Conservation (phyloP, 306 rosid genomes). For the cucumber (Cucumis sativus) region DNA sequence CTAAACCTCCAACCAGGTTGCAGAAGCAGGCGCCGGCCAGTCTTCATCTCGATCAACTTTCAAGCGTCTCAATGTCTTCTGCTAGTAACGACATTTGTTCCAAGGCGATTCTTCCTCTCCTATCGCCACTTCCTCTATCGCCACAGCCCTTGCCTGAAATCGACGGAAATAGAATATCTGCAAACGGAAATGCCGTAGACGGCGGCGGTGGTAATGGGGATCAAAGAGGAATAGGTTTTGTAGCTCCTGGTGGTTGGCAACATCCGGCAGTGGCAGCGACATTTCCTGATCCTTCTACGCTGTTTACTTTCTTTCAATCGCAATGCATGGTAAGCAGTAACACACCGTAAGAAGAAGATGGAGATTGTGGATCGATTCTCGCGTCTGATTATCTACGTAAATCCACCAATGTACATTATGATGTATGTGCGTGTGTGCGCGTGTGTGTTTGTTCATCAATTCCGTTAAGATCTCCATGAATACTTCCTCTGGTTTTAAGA, state of each 20-base stretch:
- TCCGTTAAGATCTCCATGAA: not conserved
- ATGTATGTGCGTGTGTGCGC: not conserved
- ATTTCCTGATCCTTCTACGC: slow-evolving; percentile 29
- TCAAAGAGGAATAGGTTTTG: not conserved
- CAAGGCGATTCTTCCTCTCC: slow-evolving; percentile 58
- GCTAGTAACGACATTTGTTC: slow-evolving; percentile 8
- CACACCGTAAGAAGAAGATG: slow-evolving; percentile 21
- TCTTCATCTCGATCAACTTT: slow-evolving; percentile 34
- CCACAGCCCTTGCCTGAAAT: slow-evolving; percentile 26
- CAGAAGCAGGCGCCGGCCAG: slow-evolving; percentile 50
- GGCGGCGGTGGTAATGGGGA: not conserved
- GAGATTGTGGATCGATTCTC: not conserved
- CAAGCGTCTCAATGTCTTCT: slow-evolving; percentile 13
- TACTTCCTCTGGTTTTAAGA: not conserved
- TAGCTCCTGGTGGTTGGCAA: slow-evolving; percentile 30
- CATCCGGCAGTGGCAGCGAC: slow-evolving; percentile 40
- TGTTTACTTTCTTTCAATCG: slow-evolving; percentile 38
- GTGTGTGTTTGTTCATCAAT: not conserved
- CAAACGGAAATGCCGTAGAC: not conserved
- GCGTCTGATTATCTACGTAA: not conserved
- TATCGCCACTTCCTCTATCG: slow-evolving; percentile 45
- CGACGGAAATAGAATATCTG: not conserved
- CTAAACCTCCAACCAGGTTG: slow-evolving; percentile 40
- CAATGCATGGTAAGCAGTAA: slow-evolving; percentile 36
- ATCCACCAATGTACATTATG: not conserved